Conservation (phyloP, 805 yeast species). For the Teunomyces kruisii region DNA sequence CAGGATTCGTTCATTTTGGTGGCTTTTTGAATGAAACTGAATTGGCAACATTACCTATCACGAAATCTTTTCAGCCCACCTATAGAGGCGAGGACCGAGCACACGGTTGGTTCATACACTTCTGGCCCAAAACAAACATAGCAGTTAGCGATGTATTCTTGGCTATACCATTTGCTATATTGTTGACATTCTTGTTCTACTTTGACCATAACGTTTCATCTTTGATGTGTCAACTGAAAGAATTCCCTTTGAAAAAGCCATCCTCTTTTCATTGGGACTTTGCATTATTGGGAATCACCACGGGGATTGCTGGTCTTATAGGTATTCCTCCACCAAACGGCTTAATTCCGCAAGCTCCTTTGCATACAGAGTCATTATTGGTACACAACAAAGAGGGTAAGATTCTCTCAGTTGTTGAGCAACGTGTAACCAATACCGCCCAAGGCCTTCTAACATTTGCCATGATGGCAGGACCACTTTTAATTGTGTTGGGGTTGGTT, state of each 20-base stretch:
- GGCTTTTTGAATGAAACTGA: conserved; percentile 60
- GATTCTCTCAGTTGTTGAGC: conserved; percentile 74
- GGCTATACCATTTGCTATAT: conserved; percentile 89
- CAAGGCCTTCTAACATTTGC: conserved; percentile 86
- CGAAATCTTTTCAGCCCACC: conserved; percentile 77
- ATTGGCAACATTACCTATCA: conserved; percentile 65
- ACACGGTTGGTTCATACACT: conserved; percentile 75
- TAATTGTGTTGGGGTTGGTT: conserved; percentile 74
- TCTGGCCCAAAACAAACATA: conserved; percentile 60
- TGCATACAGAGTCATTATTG: conserved; percentile 79
- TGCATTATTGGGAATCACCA: conserved; percentile 76
- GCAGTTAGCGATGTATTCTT: conserved; percentile 75
- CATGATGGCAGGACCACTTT: conserved; percentile 85
- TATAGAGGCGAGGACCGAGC: conserved; percentile 32
- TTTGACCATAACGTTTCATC: conserved; percentile 96
- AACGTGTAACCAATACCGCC: conserved; percentile 75
- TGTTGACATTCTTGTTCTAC: conserved; percentile 81
- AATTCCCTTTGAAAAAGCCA: conserved; percentile 81
- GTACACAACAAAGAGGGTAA: conserved; percentile 45
- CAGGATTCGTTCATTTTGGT: conserved; percentile 92
- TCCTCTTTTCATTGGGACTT: conserved; percentile 93
- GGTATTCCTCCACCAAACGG: conserved; percentile 98
- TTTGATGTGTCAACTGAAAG: conserved; percentile 83
- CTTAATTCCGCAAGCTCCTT: conserved; percentile 93
- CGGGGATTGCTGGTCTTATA: conserved; percentile 81